Percentiles rank a stretch among this genome's conserved stretches.
These are phyloP conservation scores for Aspergillus unguis DNA, from an alignment of 2,329 filamentous ascomycete species.

Conservation along the genomic window DNA sequence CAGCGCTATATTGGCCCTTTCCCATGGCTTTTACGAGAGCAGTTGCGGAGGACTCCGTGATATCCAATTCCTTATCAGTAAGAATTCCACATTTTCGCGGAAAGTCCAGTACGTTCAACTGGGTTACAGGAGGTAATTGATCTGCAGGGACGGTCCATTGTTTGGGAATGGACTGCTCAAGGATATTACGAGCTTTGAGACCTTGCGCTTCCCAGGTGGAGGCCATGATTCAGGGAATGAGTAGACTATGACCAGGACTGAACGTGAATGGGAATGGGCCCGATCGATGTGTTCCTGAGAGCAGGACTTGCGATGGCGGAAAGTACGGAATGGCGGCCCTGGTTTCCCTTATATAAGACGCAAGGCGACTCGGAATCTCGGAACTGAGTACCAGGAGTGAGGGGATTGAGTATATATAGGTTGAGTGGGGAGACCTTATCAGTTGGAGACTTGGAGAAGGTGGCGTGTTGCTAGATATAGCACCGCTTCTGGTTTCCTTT, in stretches of 20 bases:
- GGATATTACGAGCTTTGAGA: slow-evolving; percentile 32
- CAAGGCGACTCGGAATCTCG: neutral
- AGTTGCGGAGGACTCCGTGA: slow-evolving; percentile 47
- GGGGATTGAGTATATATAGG: neutral
- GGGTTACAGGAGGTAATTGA: slow-evolving; percentile 25
- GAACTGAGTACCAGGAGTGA: neutral
- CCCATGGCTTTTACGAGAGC: slow-evolving; percentile 28
- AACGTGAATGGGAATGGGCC: neutral
- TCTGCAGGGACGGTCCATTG: slow-evolving; percentile 33
- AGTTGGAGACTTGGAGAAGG: neutral
- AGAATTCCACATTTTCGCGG: slow-evolving; percentile 48
- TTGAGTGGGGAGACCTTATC: neutral
- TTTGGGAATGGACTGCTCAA: slow-evolving; percentile 32
- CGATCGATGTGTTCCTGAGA: no score
- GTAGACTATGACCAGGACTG: neutral
- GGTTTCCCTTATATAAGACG: no score
- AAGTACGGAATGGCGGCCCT: no score
- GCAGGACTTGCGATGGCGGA: no score
- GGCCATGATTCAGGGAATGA: slow-evolving; percentile 17
- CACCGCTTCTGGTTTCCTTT: neutral
- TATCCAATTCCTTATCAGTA: slow-evolving; percentile 47
- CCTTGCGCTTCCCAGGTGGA: slow-evolving; percentile 32
- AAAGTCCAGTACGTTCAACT: slow-evolving; percentile 31
- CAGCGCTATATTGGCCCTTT: slow-evolving; percentile 25
- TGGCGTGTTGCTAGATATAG: neutral